A percentile compares a stretch with the other conserved stretches of the same genome.
Evolutionary conservation across 2,329 filamentous ascomycete species (phyloP).

Genomic region (Paecilomyces fulvus): DNA sequence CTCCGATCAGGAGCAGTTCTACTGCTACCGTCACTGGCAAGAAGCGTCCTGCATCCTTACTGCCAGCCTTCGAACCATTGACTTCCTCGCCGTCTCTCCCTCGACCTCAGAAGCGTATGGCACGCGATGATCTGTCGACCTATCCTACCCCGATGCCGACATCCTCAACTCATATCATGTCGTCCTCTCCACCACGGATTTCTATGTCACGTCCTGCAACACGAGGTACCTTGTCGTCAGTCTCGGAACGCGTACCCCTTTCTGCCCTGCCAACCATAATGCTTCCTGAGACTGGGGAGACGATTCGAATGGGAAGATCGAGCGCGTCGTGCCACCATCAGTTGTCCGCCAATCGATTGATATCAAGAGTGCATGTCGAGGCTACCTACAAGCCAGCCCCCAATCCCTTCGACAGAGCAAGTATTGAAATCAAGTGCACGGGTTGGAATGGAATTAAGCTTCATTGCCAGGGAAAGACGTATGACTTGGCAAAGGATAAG

Average conservation of each 20-base stretch:
- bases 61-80: constrained; percentile 43
- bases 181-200: constrained; percentile 67
- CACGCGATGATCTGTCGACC: constrained; percentile 44
- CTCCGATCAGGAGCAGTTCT: constrained; percentile 27
- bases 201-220: constrained; percentile 43
- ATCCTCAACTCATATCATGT: constrained; percentile 84
- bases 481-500: constrained; percentile 79
- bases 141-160: constrained; percentile 94
- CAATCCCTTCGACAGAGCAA: constrained; percentile 60
- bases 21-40: constrained; percentile 29
- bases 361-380: constrained; percentile 88
- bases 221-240: constrained; percentile 48
- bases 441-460: constrained; percentile 95
- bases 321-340: constrained; percentile 95
- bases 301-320: constrained; percentile 80
- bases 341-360: constrained; percentile 80
- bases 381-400: constrained; percentile 69
- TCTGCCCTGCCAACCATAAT: constrained; percentile 74
- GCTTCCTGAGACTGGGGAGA: constrained; percentile 71
- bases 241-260: constrained; percentile 72
- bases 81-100: constrained; percentile 42
- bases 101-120: constrained; percentile 39
- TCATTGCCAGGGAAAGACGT: constrained; percentile 80
- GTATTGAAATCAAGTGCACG: constrained; percentile 80
- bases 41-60: constrained; percentile 40